phyloP scores from a whole-genome alignment of 2,329 filamentous ascomycete species.

The Cucurbitaria berberidis region DNA sequence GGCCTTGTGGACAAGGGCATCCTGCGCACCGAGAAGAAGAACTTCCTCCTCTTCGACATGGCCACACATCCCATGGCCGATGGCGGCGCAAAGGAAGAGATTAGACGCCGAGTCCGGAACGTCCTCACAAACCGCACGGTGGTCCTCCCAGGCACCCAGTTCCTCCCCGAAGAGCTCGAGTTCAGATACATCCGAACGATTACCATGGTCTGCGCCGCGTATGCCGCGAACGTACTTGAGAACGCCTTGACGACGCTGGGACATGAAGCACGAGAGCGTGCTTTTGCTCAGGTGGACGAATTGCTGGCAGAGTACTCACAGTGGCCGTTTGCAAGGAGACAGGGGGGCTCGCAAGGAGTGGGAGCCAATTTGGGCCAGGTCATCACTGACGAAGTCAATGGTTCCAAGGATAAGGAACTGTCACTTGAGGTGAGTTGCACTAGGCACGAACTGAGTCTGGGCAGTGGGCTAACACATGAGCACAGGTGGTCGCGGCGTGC shows the following conservation, averaged over 20 bases:
- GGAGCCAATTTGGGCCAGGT: constrained; percentile 91
- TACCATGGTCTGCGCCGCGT: constrained; percentile 95
- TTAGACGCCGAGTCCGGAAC: constrained; percentile 88
- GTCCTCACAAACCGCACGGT: constrained; percentile 93
- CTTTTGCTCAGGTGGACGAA: constrained; percentile 97
- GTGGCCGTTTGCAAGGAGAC: constrained; percentile 89
- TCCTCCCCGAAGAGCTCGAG: constrained; percentile 91
- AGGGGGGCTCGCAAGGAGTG: constrained; percentile 77
- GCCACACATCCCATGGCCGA: constrained; percentile 97
- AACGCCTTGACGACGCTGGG: constrained; percentile 94
- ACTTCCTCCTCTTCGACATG: constrained; percentile 99
- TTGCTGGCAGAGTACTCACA: constrained; percentile 95
- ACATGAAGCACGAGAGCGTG: constrained; percentile 90
- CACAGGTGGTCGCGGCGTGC: constrained; percentile 84
- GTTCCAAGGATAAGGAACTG: constrained; percentile 88
- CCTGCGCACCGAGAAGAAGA: constrained; percentile 96
- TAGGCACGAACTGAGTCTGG: neutral
- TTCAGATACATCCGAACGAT: constrained; percentile 92
- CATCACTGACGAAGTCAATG: constrained; percentile 84
- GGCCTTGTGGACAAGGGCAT: constrained; percentile 98
- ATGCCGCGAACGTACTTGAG: constrained; percentile 96
- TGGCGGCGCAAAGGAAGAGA: constrained; percentile 96
- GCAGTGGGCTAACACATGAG: constrained; percentile 26
- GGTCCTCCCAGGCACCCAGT: constrained; percentile 83
- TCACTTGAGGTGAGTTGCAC: constrained; percentile 79